These are phyloP conservation scores for Alternaria viburni DNA, from an alignment of 2,329 filamentous ascomycete genomes.

Conservation along the genomic window DNA sequence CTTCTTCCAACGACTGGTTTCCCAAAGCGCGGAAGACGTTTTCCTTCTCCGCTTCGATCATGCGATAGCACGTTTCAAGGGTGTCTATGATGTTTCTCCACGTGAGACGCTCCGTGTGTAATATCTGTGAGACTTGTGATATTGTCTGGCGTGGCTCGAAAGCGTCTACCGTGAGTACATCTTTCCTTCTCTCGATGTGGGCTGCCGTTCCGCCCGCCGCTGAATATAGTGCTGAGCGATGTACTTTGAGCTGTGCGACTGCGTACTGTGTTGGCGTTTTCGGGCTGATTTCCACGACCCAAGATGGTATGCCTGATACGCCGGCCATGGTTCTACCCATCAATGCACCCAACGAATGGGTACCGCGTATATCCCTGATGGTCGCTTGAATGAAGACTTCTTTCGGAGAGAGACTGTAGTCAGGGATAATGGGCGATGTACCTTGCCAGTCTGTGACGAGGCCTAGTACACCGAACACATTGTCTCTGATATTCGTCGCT, in stretches of 20 bases:
- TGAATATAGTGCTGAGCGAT: not conserved
- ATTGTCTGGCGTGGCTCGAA: not conserved
- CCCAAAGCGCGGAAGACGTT: not conserved
- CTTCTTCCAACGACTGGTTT: not conserved
- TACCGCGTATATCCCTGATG: not conserved
- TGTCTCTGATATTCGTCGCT: conserved; percentile 16
- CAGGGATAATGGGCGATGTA: conserved; percentile 1
- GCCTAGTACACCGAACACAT: conserved; percentile 18
- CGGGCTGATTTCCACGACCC: not conserved
- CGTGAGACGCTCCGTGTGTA: not conserved
- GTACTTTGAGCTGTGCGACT: not conserved
- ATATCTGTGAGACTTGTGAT: not conserved
- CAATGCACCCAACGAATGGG: not conserved
- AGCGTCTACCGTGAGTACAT: not conserved
- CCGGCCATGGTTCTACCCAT: not conserved
- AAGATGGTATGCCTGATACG: not conserved
- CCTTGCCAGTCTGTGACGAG: conserved; percentile 16
- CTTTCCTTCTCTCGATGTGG: not conserved
- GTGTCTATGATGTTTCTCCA: not conserved
- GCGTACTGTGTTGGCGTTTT: not conserved
- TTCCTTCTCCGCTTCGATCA: not conserved
- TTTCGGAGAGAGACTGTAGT: not conserved
- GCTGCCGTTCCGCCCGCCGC: not conserved
- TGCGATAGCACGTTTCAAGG: not conserved
- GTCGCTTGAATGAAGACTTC: conserved; percentile 2